These are phyloP conservation scores for Orbilia ellipsospora DNA, from an alignment of 2,329 filamentous ascomycete species.

Conservation along the genomic window DNA sequence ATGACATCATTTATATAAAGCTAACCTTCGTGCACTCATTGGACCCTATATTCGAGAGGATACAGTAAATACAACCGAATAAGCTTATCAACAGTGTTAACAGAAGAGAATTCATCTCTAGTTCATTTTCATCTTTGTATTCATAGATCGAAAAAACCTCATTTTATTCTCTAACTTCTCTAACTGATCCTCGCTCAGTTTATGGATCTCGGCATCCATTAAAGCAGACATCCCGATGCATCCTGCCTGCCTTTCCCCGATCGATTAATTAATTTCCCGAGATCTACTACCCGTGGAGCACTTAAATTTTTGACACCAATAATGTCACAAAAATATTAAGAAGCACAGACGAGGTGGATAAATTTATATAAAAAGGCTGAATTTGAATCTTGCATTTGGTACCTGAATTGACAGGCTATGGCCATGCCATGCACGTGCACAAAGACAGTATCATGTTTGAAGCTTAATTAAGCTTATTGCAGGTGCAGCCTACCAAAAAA, in stretches of 20 bases:
- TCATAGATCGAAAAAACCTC: too few relatives aligned
- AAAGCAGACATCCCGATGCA: neutral
- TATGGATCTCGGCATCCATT: neutral
- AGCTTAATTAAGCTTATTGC: neutral
- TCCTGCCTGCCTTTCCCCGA: neutral
- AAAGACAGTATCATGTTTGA: neutral
- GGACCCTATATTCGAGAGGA: too few relatives aligned
- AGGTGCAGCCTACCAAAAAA: too few relatives aligned
- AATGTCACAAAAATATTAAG: neutral
- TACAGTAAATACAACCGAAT: too few relatives aligned
- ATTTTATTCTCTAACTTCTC: too few relatives aligned
- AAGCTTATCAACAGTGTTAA: too few relatives aligned
- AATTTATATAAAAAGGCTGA: conserved; percentile 18
- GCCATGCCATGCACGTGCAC: conserved; percentile 18
- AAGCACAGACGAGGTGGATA: neutral
- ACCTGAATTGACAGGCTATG: conserved; percentile 42
- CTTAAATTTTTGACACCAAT: neutral
- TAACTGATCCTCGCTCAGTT: neutral
- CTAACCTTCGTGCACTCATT: too few relatives aligned
- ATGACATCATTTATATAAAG: too few relatives aligned
- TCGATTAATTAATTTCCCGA: conserved; percentile 21
- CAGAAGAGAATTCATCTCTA: too few relatives aligned
- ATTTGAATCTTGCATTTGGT: conserved; percentile 30
- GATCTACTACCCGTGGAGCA: conserved; percentile 4
- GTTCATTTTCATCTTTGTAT: too few relatives aligned